phyloP scores from a whole-genome alignment of 2,329 filamentous ascomycete species.

The Dendrostoma leiphaemia region DNA sequence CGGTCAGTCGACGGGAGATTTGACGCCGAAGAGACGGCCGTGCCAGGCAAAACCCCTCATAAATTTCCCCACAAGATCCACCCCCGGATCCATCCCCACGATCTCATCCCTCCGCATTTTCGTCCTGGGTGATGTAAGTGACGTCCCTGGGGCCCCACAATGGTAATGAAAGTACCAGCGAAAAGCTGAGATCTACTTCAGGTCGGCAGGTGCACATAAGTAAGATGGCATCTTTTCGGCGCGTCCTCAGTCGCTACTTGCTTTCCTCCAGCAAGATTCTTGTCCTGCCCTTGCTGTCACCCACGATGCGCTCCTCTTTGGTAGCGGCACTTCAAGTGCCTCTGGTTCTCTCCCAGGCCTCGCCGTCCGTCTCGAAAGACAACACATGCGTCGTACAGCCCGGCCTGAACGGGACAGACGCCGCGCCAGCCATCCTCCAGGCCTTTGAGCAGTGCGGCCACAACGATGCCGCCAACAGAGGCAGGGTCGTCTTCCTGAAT shows the following conservation, averaged over 20 bases:
- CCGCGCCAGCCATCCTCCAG: conserved; percentile 16
- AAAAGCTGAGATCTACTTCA: too few species aligned
- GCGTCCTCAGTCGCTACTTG: too few species aligned
- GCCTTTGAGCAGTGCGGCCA: conserved; percentile 29
- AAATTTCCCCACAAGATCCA: background rate
- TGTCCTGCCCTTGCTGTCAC: background rate
- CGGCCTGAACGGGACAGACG: conserved; percentile 10
- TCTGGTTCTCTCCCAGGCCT: conserved; percentile 5
- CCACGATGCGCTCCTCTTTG: conserved; percentile 8
- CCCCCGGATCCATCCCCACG: background rate
- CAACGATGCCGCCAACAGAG: conserved; percentile 19
- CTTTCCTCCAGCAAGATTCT: background rate
- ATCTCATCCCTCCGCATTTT: background rate
- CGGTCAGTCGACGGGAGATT: background rate
- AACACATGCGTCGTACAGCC: conserved; percentile 13
- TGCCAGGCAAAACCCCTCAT: background rate
- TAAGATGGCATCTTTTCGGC: too few species aligned
- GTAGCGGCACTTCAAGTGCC: conserved; percentile 16
- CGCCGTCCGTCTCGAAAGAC: background rate
- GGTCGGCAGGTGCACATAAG: too few species aligned
- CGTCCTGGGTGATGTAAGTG: background rate
- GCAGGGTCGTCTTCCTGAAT: conserved; percentile 26
- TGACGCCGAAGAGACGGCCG: background rate
- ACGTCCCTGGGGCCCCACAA: background rate
- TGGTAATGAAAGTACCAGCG: too few species aligned